Conservation (phyloP, 345 rosid species). For the Heritiera fomes region DNA sequence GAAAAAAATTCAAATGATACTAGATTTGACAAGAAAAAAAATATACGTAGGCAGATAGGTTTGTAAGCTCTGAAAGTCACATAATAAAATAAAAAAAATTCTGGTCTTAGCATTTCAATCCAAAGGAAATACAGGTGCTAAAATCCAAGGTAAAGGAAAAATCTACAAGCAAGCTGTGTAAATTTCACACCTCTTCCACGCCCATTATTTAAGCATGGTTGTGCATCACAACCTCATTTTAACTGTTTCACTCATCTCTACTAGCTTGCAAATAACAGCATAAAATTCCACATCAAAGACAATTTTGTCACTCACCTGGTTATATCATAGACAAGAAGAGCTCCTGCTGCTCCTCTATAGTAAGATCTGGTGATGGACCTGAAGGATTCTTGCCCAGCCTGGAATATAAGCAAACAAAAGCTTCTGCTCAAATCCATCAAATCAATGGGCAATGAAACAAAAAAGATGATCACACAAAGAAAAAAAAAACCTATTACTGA, state of each 20-base stretch:
- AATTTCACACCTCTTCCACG: not conserved
- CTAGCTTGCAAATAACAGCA: not conserved
- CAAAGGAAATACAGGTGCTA: not conserved
- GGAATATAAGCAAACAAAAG: constrained; percentile 11
- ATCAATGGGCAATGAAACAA: not conserved
- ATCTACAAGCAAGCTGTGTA: not conserved
- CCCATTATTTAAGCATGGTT: not conserved
- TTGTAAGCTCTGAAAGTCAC: not conserved
- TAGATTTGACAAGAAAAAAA: not conserved
- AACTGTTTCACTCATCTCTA: constrained; percentile 3
- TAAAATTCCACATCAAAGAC: not conserved
- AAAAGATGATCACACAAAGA: not conserved
- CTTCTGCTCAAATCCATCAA: not conserved
- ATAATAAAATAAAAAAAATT: not conserved
- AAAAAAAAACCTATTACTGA: not conserved
- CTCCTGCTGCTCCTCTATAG: constrained; percentile 99
- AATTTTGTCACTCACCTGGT: constrained; percentile 58
- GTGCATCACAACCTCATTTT: not conserved
- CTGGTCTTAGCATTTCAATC: not conserved
- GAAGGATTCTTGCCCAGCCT: constrained; percentile 99
- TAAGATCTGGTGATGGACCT: constrained; percentile 97
- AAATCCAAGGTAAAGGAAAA: not conserved
- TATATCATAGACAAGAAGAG: constrained; percentile 90
- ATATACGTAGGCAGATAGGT: not conserved
- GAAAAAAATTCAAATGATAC: not conserved